Evolutionary conservation across 495 filamentous ascomycete species (phyloP).

Genomic region (Trichoderma reesei): DNA sequence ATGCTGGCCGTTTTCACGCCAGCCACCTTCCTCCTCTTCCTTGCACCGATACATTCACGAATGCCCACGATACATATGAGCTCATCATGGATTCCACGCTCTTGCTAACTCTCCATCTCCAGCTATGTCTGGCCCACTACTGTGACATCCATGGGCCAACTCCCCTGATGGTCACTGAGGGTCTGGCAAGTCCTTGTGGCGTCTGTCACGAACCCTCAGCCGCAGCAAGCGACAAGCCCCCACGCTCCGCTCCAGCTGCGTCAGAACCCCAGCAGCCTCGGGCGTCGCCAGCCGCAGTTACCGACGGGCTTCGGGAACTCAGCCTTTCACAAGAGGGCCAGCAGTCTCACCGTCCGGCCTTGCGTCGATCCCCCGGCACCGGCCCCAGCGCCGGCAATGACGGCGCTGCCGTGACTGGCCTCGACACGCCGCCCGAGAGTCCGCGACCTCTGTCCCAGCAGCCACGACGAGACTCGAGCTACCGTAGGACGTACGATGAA

Average conservation of each 20-base stretch:
- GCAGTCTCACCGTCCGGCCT: slow-evolving; percentile 14
- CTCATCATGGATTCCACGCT: neutral
- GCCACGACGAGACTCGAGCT: slow-evolving; percentile 39
- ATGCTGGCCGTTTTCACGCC: neutral
- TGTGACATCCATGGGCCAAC: slow-evolving; percentile 94
- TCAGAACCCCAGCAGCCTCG: neutral
- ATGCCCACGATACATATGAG: neutral
- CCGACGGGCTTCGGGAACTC: slow-evolving; percentile 34
- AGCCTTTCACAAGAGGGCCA: slow-evolving; percentile 25
- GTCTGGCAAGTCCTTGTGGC: slow-evolving; percentile 64
- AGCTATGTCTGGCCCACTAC: slow-evolving; percentile 94
- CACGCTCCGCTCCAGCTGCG: neutral
- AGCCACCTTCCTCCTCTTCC: neutral
- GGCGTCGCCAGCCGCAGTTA: slow-evolving; percentile 21
- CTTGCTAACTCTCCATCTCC: slow-evolving; percentile 17
- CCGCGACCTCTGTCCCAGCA: slow-evolving; percentile 32
- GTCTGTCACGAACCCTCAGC: slow-evolving; percentile 51
- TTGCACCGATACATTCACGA: no score
- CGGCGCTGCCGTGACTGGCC: slow-evolving; percentile 26
- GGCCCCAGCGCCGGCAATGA: slow-evolving; percentile 21
- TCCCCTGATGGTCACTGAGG: slow-evolving; percentile 90
- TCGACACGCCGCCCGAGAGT: slow-evolving; percentile 55
- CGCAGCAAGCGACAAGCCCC: neutral
- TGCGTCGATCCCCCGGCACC: slow-evolving; percentile 25
- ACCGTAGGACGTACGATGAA: slow-evolving; percentile 46